Conservation (phyloP, 192 early-diverging fungal species). For the Allomyces javanicus region DNA sequence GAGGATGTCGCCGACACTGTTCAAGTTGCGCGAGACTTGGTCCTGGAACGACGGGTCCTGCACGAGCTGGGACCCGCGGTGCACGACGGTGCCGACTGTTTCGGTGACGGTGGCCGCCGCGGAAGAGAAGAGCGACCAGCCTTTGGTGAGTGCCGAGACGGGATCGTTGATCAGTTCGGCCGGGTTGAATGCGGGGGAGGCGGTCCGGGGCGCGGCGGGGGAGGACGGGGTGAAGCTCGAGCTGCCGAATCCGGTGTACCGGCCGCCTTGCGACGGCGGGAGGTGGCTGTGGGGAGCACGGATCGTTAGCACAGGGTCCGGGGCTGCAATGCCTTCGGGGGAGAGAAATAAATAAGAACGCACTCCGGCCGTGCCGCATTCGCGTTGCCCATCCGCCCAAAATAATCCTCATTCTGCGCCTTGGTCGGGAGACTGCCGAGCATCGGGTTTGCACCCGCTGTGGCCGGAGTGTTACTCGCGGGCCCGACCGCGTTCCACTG, state of each 20-base stretch:
- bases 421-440: conserved; percentile 10
- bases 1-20: background rate
- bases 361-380: conserved; percentile 33
- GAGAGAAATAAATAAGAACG: background rate
- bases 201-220: conserved; percentile 4
- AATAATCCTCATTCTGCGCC: conserved; percentile 57
- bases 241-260: conserved; percentile 55
- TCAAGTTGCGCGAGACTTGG: background rate
- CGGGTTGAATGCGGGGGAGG: conserved; percentile 16
- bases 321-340: too few relatives aligned
- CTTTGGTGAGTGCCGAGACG: conserved; percentile 40
- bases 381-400: conserved; percentile 35
- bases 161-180: conserved; percentile 50
- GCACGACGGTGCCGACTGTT: background rate
- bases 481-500: too few relatives aligned
- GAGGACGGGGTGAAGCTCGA: conserved; percentile 10
- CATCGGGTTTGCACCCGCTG: background rate
- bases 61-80: background rate
- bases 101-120: background rate
- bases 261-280: conserved; percentile 57
- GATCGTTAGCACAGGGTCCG: too few relatives aligned
- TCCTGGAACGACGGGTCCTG: background rate
- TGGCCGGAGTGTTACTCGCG: too few relatives aligned
- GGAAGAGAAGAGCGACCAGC: conserved; percentile 36
- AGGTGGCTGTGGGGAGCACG: conserved; percentile 8